Evolutionary conservation across 495 filamentous ascomycete genomes (phyloP), one percentile per base, ranked within the genome.

Genomic region (Astrocystis sublimbata): DNA sequence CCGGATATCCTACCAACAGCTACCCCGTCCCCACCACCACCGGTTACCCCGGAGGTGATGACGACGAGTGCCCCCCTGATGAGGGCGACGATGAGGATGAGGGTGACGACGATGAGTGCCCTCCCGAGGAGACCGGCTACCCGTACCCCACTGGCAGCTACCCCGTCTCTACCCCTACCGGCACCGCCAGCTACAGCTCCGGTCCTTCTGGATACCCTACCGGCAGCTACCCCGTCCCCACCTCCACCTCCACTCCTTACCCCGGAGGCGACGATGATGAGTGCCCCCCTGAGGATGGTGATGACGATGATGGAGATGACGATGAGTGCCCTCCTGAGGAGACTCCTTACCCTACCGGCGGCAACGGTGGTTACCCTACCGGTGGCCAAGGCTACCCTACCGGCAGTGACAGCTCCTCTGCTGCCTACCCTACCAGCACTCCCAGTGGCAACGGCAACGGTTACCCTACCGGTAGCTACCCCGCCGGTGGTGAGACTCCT

Each of bases 21-120:
- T 71, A 55, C 33, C 47, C 58, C n/a, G 38, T 31, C 13, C 47
- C 12, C 5, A 36, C 36, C 47, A 15, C 40, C 19, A 45, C 41
- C 53, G 36, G 33, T 10, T 26, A 21, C 38, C 43, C 53, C 21
- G 58, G 58, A 15, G 55, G 28, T 19, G 55, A 66, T 19, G 66
- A 66, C 41, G 62, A 67, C 42, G 65, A 70, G 51, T 67, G 68
- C 60, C 59, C 67, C 23, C 64, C 67, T 36, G 51, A 54, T n/a
- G 52, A 56, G 8, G 52, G 38, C 5, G 52, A 56, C 5, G 49
- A 52, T 13, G 49, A 30, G 3, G 52, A 42, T 15, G 28, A 33
- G 13, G 54, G 40, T 2, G 54, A 57, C n/a, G 54, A 57, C 17
- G 54, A 57, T 28, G 35, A 53, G 47, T 53, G 36, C 38, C 38